Evolutionary conservation across 2,329 filamentous ascomycete species (phyloP).

Genomic region (Didymella arachidicola): DNA sequence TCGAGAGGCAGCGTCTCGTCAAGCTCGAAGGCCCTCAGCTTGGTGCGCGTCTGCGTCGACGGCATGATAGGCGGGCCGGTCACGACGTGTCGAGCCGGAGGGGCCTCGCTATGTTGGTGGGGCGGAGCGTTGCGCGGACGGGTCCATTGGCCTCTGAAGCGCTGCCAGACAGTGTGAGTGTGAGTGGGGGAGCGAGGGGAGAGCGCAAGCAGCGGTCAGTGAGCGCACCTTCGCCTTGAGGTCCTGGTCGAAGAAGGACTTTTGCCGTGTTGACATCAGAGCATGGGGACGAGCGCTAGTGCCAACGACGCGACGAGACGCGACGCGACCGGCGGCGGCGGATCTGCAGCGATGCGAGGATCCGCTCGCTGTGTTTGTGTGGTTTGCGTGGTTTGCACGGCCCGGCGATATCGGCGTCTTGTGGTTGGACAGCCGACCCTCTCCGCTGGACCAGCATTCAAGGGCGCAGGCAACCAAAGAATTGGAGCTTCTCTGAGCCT

Average conservation of each 20-base stretch:
- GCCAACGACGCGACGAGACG: conserved; percentile 15
- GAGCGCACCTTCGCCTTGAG: conserved; percentile 51
- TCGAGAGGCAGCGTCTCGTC: conserved; percentile 47
- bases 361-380: conserved; percentile 2
- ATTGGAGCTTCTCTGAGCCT: neutral
- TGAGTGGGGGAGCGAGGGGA: conserved; percentile 7
- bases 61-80: conserved; percentile 56
- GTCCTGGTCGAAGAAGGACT: conserved; percentile 61
- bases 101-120: conserved; percentile 37
- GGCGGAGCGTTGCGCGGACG: conserved; percentile 42
- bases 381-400: conserved; percentile 26
- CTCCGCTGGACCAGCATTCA: too few species aligned
- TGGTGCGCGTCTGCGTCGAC: conserved; percentile 62
- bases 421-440: conserved; percentile 13
- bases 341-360: conserved; percentile 2
- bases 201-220: conserved; percentile 9
- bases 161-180: conserved; percentile 28
- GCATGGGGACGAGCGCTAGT: conserved; percentile 13
- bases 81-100: conserved; percentile 44
- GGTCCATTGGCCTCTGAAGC: conserved; percentile 48
- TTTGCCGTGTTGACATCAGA: conserved; percentile 57
- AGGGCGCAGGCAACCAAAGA: neutral
- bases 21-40: conserved; percentile 64
- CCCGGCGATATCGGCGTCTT: conserved; percentile 15
- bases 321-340: conserved; percentile 3